Conservation (phyloP, 2,329 filamentous ascomycete genomes). For the Falciphora oryzae region DNA sequence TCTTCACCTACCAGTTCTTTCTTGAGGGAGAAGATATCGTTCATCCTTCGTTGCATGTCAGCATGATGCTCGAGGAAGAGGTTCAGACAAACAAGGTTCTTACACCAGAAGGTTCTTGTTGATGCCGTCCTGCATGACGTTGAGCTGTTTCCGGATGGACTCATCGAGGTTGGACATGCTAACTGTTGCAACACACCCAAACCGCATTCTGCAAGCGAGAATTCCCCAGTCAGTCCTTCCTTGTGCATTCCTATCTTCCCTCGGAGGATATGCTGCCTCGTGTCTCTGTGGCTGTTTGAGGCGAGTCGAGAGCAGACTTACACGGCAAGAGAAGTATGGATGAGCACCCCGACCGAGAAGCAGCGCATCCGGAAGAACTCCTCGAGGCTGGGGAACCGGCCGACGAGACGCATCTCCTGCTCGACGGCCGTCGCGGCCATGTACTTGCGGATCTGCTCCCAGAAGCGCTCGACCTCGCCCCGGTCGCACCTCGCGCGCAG, state of each 20-base stretch:
- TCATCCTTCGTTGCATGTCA: conserved; percentile 12
- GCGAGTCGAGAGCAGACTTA: background rate
- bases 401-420: conserved; percentile 11
- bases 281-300: too few species aligned
- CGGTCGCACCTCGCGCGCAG: conserved; percentile 6
- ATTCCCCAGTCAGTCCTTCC: background rate
- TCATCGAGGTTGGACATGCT: conserved; percentile 9
- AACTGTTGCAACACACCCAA: background rate
- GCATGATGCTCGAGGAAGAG: background rate
- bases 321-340: conserved; percentile 8
- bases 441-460: conserved; percentile 12
- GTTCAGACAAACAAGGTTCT: background rate
- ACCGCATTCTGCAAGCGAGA: background rate
- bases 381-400: conserved; percentile 11
- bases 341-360: conserved; percentile 10
- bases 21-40: conserved; percentile 18
- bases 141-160: conserved; percentile 6
- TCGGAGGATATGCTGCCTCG: too few species aligned
- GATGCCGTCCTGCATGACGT: conserved; percentile 11
- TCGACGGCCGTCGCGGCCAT: conserved; percentile 17
- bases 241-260: background rate
- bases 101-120: conserved; percentile 14
- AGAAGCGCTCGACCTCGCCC: conserved; percentile 10
- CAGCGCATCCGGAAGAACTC: conserved; percentile 14
- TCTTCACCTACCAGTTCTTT: conserved; percentile 16